These are phyloP conservation scores for Russula abietina DNA, from an alignment of 768 basidiomycete species.

Conservation along the genomic window DNA sequence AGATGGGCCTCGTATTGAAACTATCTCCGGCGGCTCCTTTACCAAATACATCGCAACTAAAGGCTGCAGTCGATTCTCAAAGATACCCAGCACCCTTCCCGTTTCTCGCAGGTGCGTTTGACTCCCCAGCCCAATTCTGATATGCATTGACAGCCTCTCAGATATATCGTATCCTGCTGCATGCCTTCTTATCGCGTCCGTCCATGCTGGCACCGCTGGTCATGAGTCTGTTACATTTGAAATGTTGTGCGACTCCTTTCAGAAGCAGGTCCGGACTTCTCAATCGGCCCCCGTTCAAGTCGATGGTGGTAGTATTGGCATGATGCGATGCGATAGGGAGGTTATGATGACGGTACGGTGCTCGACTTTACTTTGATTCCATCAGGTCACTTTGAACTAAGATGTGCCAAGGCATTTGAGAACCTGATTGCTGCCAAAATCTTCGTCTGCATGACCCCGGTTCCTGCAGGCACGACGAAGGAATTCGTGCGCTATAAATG, in stretches of 20 bases:
- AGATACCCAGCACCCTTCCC: constrained; percentile 50
- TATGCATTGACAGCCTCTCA: constrained; percentile 30
- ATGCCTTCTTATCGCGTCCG: constrained; percentile 79
- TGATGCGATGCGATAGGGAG: constrained; percentile 58
- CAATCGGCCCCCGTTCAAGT: constrained; percentile 69
- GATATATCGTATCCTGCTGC: constrained; percentile 72
- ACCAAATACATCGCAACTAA: constrained; percentile 43
- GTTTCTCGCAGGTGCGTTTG: constrained; percentile 46
- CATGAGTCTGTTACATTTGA: constrained; percentile 84
- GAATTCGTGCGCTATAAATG: constrained; percentile 77
- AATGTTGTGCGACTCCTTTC: constrained; percentile 78
- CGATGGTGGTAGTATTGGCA: constrained; percentile 63
- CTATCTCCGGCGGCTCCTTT: constrained; percentile 50
- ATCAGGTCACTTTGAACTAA: neutral
- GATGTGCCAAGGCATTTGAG: constrained; percentile 63
- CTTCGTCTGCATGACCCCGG: constrained; percentile 47
- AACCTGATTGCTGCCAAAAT: constrained; percentile 50
- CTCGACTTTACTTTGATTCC: neutral
- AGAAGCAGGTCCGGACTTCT: constrained; percentile 66
- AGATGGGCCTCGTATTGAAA: constrained; percentile 43
- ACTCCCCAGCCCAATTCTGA: neutral
- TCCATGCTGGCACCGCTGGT: constrained; percentile 71
- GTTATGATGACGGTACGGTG: constrained; percentile 60
- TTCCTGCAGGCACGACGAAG: constrained; percentile 46
- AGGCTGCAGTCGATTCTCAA: constrained; percentile 43